phyloP scores from a whole-genome alignment of 192 early-diverging fungal species.

The Irineochytrium annulatum region DNA sequence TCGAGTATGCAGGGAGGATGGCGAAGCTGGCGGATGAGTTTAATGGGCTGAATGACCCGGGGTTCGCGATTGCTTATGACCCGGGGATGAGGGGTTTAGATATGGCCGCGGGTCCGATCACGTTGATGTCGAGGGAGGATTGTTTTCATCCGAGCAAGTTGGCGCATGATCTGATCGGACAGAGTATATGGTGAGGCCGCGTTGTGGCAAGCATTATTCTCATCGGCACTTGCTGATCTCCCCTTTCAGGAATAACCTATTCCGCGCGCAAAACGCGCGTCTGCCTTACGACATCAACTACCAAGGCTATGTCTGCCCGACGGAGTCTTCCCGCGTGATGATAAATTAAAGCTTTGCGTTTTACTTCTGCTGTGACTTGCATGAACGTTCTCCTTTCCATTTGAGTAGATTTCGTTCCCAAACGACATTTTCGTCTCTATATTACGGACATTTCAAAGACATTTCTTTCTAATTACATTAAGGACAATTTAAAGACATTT shows the following conservation, averaged over 20 bases:
- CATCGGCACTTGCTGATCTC: neutral
- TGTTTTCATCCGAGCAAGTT: constrained; percentile 5
- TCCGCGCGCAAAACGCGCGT: neutral
- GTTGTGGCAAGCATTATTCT: neutral
- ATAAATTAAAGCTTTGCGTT: neutral
- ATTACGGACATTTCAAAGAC: too few relatives aligned
- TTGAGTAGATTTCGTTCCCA: too few relatives aligned
- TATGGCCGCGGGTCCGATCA: neutral
- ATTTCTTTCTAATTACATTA: too few relatives aligned
- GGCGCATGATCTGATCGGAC: neutral
- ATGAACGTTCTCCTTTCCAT: neutral
- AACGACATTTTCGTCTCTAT: too few relatives aligned
- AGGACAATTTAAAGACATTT: too few relatives aligned
- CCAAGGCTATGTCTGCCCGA: neutral
- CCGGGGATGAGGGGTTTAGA: neutral
- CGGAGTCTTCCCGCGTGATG: neutral
- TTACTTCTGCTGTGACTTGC: neutral
- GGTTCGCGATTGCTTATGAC: neutral
- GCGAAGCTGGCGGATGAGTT: neutral
- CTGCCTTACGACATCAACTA: neutral
- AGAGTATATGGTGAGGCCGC: neutral
- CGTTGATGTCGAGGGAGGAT: neutral
- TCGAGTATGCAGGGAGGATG: neutral
- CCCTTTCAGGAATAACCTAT: constrained; percentile 5
- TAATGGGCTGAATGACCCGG: neutral